Evolutionary conservation across 2,329 filamentous ascomycete species (phyloP).

Genomic region (Paraphoma chrysanthemicola): DNA sequence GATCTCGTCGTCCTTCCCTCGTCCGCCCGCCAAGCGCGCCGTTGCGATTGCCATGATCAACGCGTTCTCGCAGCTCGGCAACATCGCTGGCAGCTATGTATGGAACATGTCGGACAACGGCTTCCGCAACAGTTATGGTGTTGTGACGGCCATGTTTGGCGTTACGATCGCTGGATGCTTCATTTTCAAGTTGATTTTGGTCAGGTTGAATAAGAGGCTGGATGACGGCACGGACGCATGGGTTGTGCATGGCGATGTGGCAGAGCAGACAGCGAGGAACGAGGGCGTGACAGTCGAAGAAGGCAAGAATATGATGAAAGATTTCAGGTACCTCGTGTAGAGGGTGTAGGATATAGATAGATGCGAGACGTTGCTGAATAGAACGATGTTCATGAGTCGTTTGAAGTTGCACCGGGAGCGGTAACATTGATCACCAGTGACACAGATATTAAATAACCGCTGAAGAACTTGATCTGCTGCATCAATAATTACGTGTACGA

Average conservation of each 20-base stretch:
- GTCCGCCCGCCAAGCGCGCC: slow-evolving; percentile 66
- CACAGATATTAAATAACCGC: no score
- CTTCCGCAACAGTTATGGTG: slow-evolving; percentile 69
- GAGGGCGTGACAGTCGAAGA: slow-evolving; percentile 40
- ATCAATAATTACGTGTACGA: no score
- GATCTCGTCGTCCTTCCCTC: slow-evolving; percentile 52
- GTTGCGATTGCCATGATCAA: slow-evolving; percentile 69
- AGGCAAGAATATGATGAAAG: slow-evolving; percentile 32
- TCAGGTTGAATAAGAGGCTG: slow-evolving; percentile 39
- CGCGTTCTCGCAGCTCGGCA: slow-evolving; percentile 51
- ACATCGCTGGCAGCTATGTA: slow-evolving; percentile 65
- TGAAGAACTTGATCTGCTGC: no score
- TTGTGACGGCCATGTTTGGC: slow-evolving; percentile 70
- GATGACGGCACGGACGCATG: slow-evolving; percentile 38
- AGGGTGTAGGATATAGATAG: no score
- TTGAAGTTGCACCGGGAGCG: no score
- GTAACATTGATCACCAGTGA: no score
- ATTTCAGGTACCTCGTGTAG: slow-evolving; percentile 44
- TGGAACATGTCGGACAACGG: slow-evolving; percentile 67
- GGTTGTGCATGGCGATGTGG: slow-evolving; percentile 36
- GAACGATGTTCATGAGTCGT: no score
- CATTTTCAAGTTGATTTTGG: slow-evolving; percentile 36
- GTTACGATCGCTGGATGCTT: slow-evolving; percentile 62
- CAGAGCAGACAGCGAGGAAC: slow-evolving; percentile 36
- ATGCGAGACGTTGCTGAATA: no score